Base-by-base conservation (phyloP, 495 filamentous ascomycete species). In the Podospora pseudocomata region DNA sequence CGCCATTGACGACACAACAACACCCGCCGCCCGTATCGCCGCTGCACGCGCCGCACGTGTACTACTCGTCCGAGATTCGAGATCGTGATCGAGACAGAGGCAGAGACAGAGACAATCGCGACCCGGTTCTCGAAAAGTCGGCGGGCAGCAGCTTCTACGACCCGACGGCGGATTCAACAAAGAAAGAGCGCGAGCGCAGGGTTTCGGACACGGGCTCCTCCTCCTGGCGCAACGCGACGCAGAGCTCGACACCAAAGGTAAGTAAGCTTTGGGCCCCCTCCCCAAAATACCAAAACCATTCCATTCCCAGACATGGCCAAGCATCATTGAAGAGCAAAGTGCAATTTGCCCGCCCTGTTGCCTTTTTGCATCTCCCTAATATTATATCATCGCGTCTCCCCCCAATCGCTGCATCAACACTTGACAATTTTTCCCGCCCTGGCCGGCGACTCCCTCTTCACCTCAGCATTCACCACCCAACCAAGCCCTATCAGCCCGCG, bases 71-170 rank as follows among this genome's bases (percentile, higher is more conserved):
- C 18, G 77, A 75, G 5, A 67, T 68, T 30, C 74, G 77, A 23
- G 76, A 80, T 62, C 78, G 75, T 18, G 72, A 78, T 7, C 9
- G 16, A 56, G 54, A 18, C 15, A 32, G 30, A 32, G 30, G 7
- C 64, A 28, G 23, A 23, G 23, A 39, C 34, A 39, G 34, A 39
- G 34, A 49, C 39, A 49, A 49, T 49, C 39, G 39, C 39, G 34
- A 39, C 34, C 34, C 34, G 34, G 34, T 39, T 5, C 34, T 5
- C 5, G 39, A 84, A 70, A 44, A 13, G 34, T 70, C 79, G 26
- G 70, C 68, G 9, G 65, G 78, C 44, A 79, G 82, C 67, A 81
- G 80, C 71, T 86, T 85, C 74, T 87, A 87, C 77, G 85, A 87
- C 68, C 85, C 84, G 28, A 84, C 83, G 23, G 81, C 83, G 19